Base-by-base conservation (phyloP, 805 yeast species). In the Ogataea glucozyma region DNA sequence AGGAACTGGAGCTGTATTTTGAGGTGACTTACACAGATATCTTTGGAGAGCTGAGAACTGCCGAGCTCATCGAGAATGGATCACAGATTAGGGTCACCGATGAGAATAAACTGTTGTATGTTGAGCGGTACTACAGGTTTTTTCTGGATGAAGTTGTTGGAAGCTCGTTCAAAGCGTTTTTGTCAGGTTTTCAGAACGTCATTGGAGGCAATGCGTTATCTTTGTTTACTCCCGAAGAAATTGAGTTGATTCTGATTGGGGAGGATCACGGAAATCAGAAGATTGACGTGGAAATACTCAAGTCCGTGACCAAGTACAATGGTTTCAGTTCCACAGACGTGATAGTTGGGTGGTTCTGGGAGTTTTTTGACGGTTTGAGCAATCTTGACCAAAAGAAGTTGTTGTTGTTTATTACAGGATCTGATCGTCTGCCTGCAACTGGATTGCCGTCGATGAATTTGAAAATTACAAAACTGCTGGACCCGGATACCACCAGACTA, bases 371-470 rank as follows among this genome's bases (percentile, higher is more conserved):
- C n/a, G 54, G 64, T 9, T 60, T 82, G 40, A 57, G 65, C 1
- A 64, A 64, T 26, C 54, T 45, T 4, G 69, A 73, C 22, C 95
- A 86, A 52, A 79, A 80, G 49, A 76, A 75, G 52, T 67, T 91
- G 32, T 64, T 91, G 27, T 69, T 74, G 14, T 91, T 91, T 61
- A 81, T 90, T 2, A 90, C 97, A 0, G 97, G 98, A 0, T 83
- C 95, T 1, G 96, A 88, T 56, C 69, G 97, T 33, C 72, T 93
- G 6, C 98, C 99, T 1, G 95, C 97, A 0, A 87, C 96, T 0
- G 99, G 99, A 0, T 72, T 88, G 21, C 82, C 85, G 22, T 83
- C 85, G 39, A 66, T 91, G 67, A 71, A 72, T 32, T 83, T 93
- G 56, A 82, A 82, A 47, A 76, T 91, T n/a, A 76, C 83, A 12